Evolutionary conservation across 345 rosid species (phyloP), one percentile per base, ranked within the genome.

Genomic region (Citrus hindsii): DNA sequence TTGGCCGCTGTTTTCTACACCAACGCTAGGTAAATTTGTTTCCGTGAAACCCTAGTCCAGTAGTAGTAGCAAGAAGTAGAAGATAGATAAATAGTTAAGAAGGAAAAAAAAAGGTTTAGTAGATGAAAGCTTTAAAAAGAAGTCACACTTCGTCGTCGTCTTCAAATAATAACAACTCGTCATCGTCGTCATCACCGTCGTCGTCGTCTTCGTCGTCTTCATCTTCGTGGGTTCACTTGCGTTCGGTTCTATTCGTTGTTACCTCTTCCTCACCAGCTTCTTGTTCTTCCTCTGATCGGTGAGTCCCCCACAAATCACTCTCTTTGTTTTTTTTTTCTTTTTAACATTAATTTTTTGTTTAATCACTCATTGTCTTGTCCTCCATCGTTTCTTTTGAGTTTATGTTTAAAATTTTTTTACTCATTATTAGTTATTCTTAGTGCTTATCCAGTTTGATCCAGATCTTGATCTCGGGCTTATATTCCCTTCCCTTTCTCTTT

Each of bases 221-320:
- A 0, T 90, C 94, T 35, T 89, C 97, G 59, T 95, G 99, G 99
- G 77, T 86, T 84, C 94, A 91, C 76, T 84, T 95, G 90, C 99
- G 99, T 76, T 93, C 98, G 80, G 96, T 92, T 51, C 87, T 93
- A 33, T 88, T 91, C 79, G 81, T 95, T 74, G 94, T 89, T 79
- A 82, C 89, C 81, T 92, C 94, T 78, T 92, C 98, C 37, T 90
- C 98, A 53, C 96, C 97, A 10, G 90, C 97, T 69, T 90, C 91
- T 69, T 87, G 88, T 82, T 91, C 91, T 56, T 88, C 90, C 78
- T 89, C 94, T 73, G 92, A 91, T 88, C 92, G 96, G 97, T 91
- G 84, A 91, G 94, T 88, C 85, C 42, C 71, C 70, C 72, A 32
- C 53, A 25, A 62, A 63, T 18, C 37, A 46, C 35, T 69, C 59